phyloP scores from a whole-genome alignment of 768 basidiomycete genomes.

The Podaxis carcinomalis region DNA sequence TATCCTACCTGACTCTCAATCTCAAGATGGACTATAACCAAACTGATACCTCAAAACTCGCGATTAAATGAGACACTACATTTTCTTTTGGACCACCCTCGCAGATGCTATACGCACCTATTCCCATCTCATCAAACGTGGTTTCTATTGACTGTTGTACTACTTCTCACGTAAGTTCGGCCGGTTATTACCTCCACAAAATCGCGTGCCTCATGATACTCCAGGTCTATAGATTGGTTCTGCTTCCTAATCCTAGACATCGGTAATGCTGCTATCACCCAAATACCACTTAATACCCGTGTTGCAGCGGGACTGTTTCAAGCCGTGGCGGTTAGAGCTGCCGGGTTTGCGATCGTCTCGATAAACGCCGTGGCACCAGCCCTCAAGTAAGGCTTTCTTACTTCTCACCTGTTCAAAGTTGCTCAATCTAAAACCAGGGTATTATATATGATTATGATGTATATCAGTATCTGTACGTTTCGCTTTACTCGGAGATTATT shows the following conservation, averaged over 20 bases:
- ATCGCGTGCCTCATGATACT: neutral
- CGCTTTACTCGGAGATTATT: constrained; percentile 2
- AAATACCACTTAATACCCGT: constrained; percentile 67
- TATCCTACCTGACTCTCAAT: constrained; percentile 9
- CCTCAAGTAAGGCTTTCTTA: constrained; percentile 58
- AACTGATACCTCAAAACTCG: constrained; percentile 54
- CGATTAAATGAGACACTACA: constrained; percentile 73
- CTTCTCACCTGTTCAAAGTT: neutral
- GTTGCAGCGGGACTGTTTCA: constrained; percentile 77
- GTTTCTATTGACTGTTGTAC: constrained; percentile 73
- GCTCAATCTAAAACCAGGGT: constrained; percentile 44
- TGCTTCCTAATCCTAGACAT: constrained; percentile 88
- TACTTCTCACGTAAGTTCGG: constrained; percentile 61
- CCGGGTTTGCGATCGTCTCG: constrained; percentile 80
- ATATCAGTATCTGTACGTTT: constrained; percentile 72
- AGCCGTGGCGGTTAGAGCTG: constrained; percentile 75
- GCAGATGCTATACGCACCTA: constrained; percentile 86
- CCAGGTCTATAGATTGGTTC: constrained; percentile 80
- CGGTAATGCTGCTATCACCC: constrained; percentile 62
- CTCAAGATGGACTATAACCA: constrained; percentile 71
- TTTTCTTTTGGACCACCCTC: constrained; percentile 93
- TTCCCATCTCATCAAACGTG: constrained; percentile 94
- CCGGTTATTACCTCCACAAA: neutral
- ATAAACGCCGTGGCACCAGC: constrained; percentile 79
- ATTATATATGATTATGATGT: constrained; percentile 92